These are phyloP conservation scores for Linderniella brevidens DNA, from an alignment of 257 asterid genomes.

Conservation along the genomic window DNA sequence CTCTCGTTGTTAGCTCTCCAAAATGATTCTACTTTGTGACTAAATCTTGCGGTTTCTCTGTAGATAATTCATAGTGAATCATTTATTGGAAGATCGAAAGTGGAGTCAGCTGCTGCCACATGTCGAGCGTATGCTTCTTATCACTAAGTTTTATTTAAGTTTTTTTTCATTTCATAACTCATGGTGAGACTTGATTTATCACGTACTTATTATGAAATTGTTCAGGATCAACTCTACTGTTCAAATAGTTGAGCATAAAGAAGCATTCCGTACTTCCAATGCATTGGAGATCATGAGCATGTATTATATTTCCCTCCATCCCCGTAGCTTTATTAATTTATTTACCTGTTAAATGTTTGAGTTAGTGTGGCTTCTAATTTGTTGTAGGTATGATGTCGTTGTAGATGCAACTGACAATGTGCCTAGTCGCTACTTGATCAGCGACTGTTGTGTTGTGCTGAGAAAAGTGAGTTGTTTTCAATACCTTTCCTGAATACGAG, in stretches of 20 bases:
- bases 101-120: constrained; percentile 97
- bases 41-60: constrained; percentile 1
- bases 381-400: constrained; percentile 70
- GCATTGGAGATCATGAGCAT: constrained; percentile 66
- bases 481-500: too few relatives aligned
- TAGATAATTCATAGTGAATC: constrained; percentile 93
- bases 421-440: constrained; percentile 96
- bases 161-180: too few relatives aligned
- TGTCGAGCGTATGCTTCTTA: constrained; percentile 55
- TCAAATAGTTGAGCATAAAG: constrained; percentile 70
- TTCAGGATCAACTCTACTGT: constrained; percentile 71
- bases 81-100: constrained; percentile 82
- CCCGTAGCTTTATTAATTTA: not conserved
- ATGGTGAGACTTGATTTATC: too few relatives aligned
- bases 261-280: constrained; percentile 69
- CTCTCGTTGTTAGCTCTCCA: not conserved
- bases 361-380: constrained; percentile 6
- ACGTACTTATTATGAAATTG: not conserved
- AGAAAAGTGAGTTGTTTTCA: constrained; percentile 41
- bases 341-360: not conserved
- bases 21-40: not conserved
- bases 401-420: constrained; percentile 95
- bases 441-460: constrained; percentile 79
- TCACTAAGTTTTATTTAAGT: not conserved
- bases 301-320: constrained; percentile 20